These are phyloP conservation scores for Spinacia oleracea DNA, from an alignment of 179 eudicot genomes.

Conservation along the genomic window DNA sequence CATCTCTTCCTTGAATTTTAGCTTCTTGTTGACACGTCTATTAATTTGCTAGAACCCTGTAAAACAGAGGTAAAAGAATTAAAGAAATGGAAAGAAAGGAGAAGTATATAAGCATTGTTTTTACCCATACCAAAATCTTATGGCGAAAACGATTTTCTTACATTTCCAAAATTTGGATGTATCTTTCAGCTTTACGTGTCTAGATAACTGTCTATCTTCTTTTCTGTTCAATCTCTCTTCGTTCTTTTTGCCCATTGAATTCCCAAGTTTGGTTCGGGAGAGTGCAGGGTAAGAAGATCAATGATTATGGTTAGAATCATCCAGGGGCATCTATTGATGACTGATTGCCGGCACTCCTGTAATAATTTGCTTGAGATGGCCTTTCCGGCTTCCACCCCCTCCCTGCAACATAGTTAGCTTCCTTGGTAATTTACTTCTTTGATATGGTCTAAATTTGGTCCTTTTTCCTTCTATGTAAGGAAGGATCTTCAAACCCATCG, in stretches of 20 bases:
- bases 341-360: not conserved
- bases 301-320: not conserved
- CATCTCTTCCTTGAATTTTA: not conserved
- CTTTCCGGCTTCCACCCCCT: not conserved
- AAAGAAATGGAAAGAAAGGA: not conserved
- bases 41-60: not conserved
- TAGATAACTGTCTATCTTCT: not conserved
- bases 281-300: not conserved
- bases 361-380: not conserved
- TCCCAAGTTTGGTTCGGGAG: not conserved
- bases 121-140: not conserved
- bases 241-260: not conserved
- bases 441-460: not conserved
- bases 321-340: not conserved
- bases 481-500: not conserved
- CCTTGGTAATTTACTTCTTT: not conserved
- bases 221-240: not conserved
- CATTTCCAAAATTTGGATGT: not conserved
- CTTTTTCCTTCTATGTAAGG: not conserved
- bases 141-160: not conserved
- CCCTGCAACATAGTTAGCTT: not conserved
- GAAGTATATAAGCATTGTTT: too few species aligned
- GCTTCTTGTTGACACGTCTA: constrained; percentile 1
- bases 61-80: not conserved
- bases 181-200: not conserved